Conservation (phyloP, 345 rosid genomes). For the Eucalyptus regnans region DNA sequence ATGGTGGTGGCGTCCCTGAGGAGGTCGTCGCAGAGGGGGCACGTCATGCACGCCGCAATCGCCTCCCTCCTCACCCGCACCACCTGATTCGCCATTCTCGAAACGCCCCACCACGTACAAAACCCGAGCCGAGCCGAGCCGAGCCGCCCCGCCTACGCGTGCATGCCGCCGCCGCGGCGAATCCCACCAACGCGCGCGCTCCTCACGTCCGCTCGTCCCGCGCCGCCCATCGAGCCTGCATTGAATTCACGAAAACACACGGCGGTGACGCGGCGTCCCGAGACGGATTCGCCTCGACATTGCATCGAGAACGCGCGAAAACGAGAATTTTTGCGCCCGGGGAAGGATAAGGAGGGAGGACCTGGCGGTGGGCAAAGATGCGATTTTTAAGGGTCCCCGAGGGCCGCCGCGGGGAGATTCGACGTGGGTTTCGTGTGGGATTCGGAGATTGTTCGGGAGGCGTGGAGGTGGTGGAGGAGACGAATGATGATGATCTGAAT, state of each 20-base stretch:
- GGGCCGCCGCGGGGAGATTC: background rate
- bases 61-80: conserved; percentile 55
- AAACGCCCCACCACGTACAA: background rate
- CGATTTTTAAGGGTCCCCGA: background rate
- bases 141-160: background rate
- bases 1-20: conserved; percentile 85
- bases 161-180: background rate
- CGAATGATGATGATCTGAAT: background rate
- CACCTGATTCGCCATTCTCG: conserved; percentile 33
- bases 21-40: conserved; percentile 72
- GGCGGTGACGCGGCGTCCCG: background rate
- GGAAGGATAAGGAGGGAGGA: background rate
- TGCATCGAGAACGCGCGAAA: background rate
- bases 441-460: background rate
- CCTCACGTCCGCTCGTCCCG: conserved; percentile 25
- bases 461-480: background rate
- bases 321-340: background rate
- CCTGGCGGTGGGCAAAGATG: background rate
- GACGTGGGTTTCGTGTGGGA: background rate
- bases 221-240: background rate
- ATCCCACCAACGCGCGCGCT: background rate
- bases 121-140: background rate
- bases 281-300: background rate
- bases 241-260: background rate
- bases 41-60: conserved; percentile 67